Base-by-base conservation (phyloP, 768 basidiomycete genomes). In the Fomitopsis pulvina region DNA sequence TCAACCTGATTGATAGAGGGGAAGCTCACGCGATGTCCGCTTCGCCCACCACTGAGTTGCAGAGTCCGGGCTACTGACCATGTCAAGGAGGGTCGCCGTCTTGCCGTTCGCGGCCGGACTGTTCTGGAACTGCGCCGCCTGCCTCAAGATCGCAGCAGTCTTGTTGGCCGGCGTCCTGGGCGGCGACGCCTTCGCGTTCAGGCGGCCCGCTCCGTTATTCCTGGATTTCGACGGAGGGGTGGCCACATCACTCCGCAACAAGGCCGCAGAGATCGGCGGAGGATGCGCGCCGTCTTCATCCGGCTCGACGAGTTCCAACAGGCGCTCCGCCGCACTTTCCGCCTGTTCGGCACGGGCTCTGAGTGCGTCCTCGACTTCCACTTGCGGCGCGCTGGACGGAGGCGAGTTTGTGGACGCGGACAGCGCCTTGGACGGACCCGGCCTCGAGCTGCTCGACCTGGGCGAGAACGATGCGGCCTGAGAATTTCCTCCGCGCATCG, bases 321-420 rank as follows among this genome's bases (percentile, higher is more conserved):
- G 68, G 43, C 90, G 78, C 63, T 91, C 85, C 0, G 94, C 94
- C 7, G 92, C 89, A 61, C 90, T 92, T 63, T 93, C 90, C 0
- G 94, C 94, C 63, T 96, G 94, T 57, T 89, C 88, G 1, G 94
- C 93, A 46, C 89, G 80, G 2, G 89, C 89, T 39, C 84, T 78
- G 57, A 95, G 66, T 26, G 85, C 91, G 61, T 95, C 93, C 60
- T 94, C 92, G 3, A 93, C 71, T 18, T 78, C 77, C 11, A 81
- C 72, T 41, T 69, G 71, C 45, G 56, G 75, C 63, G 55, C 73
- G 71, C 55, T 76, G 69, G 48, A 63, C 54, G 45, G 68, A 55
- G 65, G 65, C 18, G 66, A 61, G 37, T 55, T 53, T 45, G 58
- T 60, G 22, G 77, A 78, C 0, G 78, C 76, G 2, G 84, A 85